phyloP scores from a whole-genome alignment of 2,329 filamentous ascomycete species.

The Colletotrichum brevisporum region DNA sequence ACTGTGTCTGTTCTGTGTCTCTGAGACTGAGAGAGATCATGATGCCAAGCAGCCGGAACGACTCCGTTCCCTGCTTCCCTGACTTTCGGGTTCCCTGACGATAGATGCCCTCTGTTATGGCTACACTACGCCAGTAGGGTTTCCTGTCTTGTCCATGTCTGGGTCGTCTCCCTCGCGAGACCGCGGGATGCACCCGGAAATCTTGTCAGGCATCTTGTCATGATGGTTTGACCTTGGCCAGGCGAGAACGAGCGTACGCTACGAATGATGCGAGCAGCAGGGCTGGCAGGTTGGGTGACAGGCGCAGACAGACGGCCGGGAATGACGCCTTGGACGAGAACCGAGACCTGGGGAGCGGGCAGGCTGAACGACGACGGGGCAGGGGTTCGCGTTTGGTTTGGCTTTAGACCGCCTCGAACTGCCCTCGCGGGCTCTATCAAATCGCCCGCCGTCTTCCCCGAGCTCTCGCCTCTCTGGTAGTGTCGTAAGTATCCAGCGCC shows the following conservation, averaged over 20 bases:
- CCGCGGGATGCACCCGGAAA: not conserved
- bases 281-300: constrained; percentile 9
- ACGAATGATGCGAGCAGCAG: not conserved
- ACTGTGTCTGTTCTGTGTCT: not conserved
- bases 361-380: constrained; percentile 20
- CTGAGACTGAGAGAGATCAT: constrained; percentile 18
- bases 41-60: constrained; percentile 32
- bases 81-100: constrained; percentile 13
- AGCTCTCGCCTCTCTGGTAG: not conserved
- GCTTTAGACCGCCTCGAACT: constrained; percentile 39
- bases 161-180: constrained; percentile 8
- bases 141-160: constrained; percentile 8
- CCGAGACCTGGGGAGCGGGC: constrained; percentile 19
- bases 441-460: constrained; percentile 14
- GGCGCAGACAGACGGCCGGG: constrained; percentile 19
- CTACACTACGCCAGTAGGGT: not conserved
- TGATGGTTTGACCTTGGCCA: constrained; percentile 22
- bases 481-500: not conserved
- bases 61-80: constrained; percentile 28
- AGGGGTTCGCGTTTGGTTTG: constrained; percentile 37
- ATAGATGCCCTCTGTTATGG: not conserved
- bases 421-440: constrained; percentile 36
- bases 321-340: constrained; percentile 31
- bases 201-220: constrained; percentile 18
- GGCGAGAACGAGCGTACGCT: constrained; percentile 7